These are phyloP conservation scores for Baudoinia panamericana DNA, from an alignment of 495 filamentous ascomycete species.

Conservation along the genomic window DNA sequence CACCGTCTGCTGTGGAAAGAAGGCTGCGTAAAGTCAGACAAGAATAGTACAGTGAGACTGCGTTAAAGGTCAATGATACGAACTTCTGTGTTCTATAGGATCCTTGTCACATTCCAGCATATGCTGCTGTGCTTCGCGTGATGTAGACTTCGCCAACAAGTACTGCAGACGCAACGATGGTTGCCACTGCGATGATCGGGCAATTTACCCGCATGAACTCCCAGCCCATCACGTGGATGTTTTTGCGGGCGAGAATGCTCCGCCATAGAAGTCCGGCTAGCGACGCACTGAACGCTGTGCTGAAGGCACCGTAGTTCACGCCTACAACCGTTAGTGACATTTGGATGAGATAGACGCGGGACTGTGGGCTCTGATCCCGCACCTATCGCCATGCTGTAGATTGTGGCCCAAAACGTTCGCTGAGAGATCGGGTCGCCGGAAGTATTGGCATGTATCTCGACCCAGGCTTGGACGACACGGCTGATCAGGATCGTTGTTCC, in stretches of 20 bases:
- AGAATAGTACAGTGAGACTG: too few species aligned
- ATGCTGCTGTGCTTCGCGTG: neutral
- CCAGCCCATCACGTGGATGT: slow-evolving; percentile 42
- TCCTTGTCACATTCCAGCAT: neutral
- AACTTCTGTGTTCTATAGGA: too few species aligned
- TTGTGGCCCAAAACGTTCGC: slow-evolving; percentile 51
- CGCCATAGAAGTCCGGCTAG: slow-evolving; percentile 54
- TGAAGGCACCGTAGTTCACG: slow-evolving; percentile 58
- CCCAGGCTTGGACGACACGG: slow-evolving; percentile 51
- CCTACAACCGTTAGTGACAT: too few species aligned
- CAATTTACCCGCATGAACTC: slow-evolving; percentile 53
- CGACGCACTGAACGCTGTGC: slow-evolving; percentile 51
- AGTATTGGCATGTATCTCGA: slow-evolving; percentile 38
- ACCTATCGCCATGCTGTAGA: slow-evolving; percentile 55
- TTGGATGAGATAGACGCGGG: neutral
- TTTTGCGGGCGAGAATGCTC: slow-evolving; percentile 49
- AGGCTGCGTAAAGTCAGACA: too few species aligned
- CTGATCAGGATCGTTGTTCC: slow-evolving; percentile 55
- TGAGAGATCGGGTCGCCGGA: slow-evolving; percentile 35
- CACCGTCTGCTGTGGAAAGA: too few species aligned
- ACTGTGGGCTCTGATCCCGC: neutral
- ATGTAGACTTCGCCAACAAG: slow-evolving; percentile 49
- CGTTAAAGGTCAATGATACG: too few species aligned
- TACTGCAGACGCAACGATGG: slow-evolving; percentile 46
- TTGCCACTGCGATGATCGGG: slow-evolving; percentile 52